Evolutionary conservation across 1,139 yeast genomes (phyloP), one percentile per base, ranked within the genome.

Genomic region (Lizanozyma gosingica): DNA sequence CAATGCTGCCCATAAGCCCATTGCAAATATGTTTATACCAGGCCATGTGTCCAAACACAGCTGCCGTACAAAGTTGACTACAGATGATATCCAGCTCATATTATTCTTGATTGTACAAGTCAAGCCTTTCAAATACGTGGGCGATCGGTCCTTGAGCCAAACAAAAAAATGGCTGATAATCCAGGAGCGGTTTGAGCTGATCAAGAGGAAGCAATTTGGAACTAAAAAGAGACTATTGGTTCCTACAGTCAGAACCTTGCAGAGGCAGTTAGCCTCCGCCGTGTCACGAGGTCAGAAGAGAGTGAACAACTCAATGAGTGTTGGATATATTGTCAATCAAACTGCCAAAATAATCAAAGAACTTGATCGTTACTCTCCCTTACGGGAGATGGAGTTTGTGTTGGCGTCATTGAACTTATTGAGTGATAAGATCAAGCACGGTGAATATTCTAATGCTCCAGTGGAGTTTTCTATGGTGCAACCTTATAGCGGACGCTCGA

Each of bases 101-200:
- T 49, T 64, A 14, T 61, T 53, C 41, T 51, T 64, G 35, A 63
- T 63, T 11, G 53, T 59, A 14, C 50, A 56, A 18, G 53, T 63
- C 18, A 63, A 62, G 42, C 71, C 71, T 3, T 65, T 65, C 47
- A 64, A 64, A 42, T 64, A 63, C 41, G 56, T 64, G 33, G 71
- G 71, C 2, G 64, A 64, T 44, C 50, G 65, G 27, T 49, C 57
- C 6, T 44, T 59, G 18, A 54, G 58, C 36, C 70, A 65, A 46
- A 62, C 66, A 2, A 58, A 55, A 39, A 65, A 64, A 44, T 65
- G 71, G 71, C 63, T 60, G 42, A 38, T 56, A 27, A 62, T 65
- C 37, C 68, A 64, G 43, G 47, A 45, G 14, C 50, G 47, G 38
- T 63, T 55, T 40, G 53, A 55, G 32, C 51, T 55, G 17, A 44